phyloP scores from a whole-genome alignment of 495 filamentous ascomycete species.

The Podospora pseudopauciseta region DNA sequence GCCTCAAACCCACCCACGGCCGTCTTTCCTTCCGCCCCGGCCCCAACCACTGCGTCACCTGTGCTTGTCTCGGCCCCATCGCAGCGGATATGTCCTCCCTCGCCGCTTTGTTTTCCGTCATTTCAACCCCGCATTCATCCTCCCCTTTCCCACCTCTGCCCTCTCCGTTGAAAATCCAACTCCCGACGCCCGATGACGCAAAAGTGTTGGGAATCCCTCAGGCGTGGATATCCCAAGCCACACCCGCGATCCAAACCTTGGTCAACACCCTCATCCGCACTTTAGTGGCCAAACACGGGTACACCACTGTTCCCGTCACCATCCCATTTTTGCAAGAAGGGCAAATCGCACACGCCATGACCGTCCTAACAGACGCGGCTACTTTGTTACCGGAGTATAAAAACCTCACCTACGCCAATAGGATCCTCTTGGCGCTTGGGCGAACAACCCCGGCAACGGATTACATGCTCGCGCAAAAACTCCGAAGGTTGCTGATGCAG shows the following conservation, averaged over 20 bases:
- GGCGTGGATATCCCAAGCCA: slow-evolving; percentile 67
- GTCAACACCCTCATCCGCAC: slow-evolving; percentile 58
- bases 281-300: slow-evolving; percentile 54
- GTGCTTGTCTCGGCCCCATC: slow-evolving; percentile 67
- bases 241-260: slow-evolving; percentile 55
- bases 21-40: slow-evolving; percentile 64
- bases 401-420: slow-evolving; percentile 62
- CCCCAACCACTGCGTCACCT: slow-evolving; percentile 54
- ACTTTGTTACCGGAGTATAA: slow-evolving; percentile 31
- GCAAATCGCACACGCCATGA: slow-evolving; percentile 72
- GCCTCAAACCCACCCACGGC: slow-evolving; percentile 75
- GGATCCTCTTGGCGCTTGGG: slow-evolving; percentile 64
- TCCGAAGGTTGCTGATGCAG: slow-evolving; percentile 72
- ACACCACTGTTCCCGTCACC: slow-evolving; percentile 61
- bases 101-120: slow-evolving; percentile 65
- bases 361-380: slow-evolving; percentile 70
- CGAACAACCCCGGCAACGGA: slow-evolving; percentile 61
- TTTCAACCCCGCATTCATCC: slow-evolving; percentile 64
- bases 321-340: slow-evolving; percentile 73
- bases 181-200: slow-evolving; percentile 6
- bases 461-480: slow-evolving; percentile 70
- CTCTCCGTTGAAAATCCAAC: slow-evolving; percentile 3
- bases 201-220: slow-evolving; percentile 63
- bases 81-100: slow-evolving; percentile 71
- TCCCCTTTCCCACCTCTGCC: slow-evolving; percentile 43